Base-by-base conservation (phyloP, 306 rosid species). In the Medicago lupulina region DNA sequence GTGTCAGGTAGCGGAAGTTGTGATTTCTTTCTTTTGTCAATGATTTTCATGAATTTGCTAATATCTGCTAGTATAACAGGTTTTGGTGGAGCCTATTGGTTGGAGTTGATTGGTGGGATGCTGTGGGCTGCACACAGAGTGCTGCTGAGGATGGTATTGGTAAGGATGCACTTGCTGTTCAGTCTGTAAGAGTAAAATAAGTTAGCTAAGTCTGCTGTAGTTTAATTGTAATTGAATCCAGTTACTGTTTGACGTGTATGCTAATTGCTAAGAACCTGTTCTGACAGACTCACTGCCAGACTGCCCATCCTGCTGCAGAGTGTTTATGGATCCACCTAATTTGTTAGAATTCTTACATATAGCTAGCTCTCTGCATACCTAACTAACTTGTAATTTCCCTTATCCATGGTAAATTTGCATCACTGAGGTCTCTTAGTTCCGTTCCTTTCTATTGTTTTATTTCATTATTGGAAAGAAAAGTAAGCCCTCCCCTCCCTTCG, bases 41-140 rank as follows among this genome's bases (percentile, higher is more conserved):
- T 38, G 62, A 50, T 79, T 67, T 77, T 57, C 61, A 39, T 73
- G 54, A 31, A 41, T 78, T 34, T 77, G 54, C 78, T 85, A 61
- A 83, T 70, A 76, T 71, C 66, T 73, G 73, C 65, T 59, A 41
- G 25, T 72, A 31, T 40, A 77, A 70, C 89, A 95, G 99, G 85
- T 95, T 95, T 88, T 95, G 99, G 99, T 95, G 99, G 99, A 95
- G 99, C 86, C 96, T 95, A 84, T 85, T 90, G 82, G 97, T 90
- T 83, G 98, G 99, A 53, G 99, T 95, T 84, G 98, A 95, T 88
- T 95, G 99, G 97, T 95, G 99, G 99, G 99, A 95, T 89, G 99
- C 99, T 71, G 97, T 95, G 77, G 99, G 98, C 62, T 92, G 98
- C 78, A 92, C 97, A 4, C 99, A 95, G 84, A 95, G 99, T 89